These are phyloP conservation scores for Cercis canadensis DNA, from an alignment of 306 rosid genomes.

Conservation along the genomic window DNA sequence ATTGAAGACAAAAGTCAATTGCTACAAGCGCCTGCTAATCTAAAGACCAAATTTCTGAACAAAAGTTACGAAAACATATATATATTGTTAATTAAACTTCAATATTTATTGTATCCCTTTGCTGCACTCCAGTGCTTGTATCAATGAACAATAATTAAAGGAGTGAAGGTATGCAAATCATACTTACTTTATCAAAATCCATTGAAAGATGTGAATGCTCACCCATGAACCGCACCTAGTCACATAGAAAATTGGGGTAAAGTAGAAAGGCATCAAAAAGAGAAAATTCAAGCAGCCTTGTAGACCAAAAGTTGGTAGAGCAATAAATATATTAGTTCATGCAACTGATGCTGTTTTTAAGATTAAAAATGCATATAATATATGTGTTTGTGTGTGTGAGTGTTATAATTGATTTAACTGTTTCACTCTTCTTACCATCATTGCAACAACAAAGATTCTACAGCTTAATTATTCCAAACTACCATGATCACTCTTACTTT, in stretches of 20 bases:
- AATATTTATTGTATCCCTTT: constrained; percentile 14
- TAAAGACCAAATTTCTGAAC: constrained; percentile 26
- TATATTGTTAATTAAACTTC: constrained; percentile 32
- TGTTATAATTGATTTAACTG: constrained; percentile 14
- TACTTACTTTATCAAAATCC: constrained; percentile 86
- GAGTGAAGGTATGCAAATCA: constrained; percentile 29
- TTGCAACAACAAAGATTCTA: constrained; percentile 13
- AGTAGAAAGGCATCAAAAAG: constrained; percentile 33
- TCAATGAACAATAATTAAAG: constrained; percentile 31
- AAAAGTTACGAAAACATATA: constrained; percentile 25
- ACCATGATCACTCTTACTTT: constrained; percentile 23
- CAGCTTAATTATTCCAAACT: constrained; percentile 12
- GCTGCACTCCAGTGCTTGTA: constrained; percentile 27
- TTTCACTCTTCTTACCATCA: constrained; percentile 13
- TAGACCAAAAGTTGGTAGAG: background rate
- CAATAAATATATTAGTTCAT: background rate
- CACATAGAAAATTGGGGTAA: constrained; percentile 31
- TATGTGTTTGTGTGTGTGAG: too few relatives aligned
- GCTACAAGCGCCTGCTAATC: constrained; percentile 23
- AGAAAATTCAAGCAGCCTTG: constrained; percentile 33
- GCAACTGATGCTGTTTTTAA: background rate
- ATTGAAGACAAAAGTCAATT: constrained; percentile 17
- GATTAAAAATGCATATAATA: background rate
- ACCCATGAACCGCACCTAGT: constrained; percentile 89
- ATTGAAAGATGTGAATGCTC: constrained; percentile 89